A percentile compares a stretch with the other conserved stretches of the same genome.
phyloP scores from a whole-genome alignment of 176 grass and related monocot species.

The Tuctoria greenei region DNA sequence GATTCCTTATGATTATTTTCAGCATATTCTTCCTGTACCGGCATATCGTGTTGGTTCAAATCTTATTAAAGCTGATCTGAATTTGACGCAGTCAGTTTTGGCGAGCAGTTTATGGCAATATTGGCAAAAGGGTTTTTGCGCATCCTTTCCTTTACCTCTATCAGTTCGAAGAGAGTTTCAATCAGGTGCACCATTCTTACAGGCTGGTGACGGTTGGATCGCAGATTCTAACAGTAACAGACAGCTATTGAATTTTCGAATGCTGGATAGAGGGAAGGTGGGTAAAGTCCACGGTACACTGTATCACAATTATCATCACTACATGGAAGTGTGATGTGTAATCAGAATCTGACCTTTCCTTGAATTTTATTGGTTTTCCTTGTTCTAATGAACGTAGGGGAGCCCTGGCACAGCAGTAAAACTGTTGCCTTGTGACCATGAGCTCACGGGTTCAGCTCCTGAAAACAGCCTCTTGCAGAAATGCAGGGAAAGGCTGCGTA shows the following conservation, averaged over 20 bases:
- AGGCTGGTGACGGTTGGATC: constrained; percentile 58
- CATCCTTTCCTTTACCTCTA: constrained; percentile 89
- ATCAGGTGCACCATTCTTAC: constrained; percentile 69
- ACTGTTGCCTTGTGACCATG: too few relatives aligned
- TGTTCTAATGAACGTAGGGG: too few relatives aligned
- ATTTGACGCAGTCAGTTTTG: constrained; percentile 70
- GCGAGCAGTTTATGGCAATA: constrained; percentile 80
- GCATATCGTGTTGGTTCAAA: constrained; percentile 73
- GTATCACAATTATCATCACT: constrained; percentile 17
- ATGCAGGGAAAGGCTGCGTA: too few relatives aligned
- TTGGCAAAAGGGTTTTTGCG: constrained; percentile 94
- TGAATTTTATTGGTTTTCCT: too few relatives aligned
- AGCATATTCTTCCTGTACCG: constrained; percentile 63
- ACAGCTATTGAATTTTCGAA: constrained; percentile 50
- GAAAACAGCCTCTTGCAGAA: too few relatives aligned
- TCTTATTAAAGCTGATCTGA: constrained; percentile 78
- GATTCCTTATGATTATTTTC: constrained; percentile 48
- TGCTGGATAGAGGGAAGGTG: constrained; percentile 63
- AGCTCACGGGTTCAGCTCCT: too few relatives aligned
- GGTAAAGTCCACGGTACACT: constrained; percentile 31
- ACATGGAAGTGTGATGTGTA: constrained; percentile 31
- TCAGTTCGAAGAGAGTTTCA: constrained; percentile 81
- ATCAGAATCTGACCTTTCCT: constrained; percentile 25
- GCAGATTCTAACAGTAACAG: constrained; percentile 70
- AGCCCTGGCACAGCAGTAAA: too few relatives aligned